Base-by-base conservation (phyloP, 2,329 filamentous ascomycete species). In the Cryphonectria nitschkei region DNA sequence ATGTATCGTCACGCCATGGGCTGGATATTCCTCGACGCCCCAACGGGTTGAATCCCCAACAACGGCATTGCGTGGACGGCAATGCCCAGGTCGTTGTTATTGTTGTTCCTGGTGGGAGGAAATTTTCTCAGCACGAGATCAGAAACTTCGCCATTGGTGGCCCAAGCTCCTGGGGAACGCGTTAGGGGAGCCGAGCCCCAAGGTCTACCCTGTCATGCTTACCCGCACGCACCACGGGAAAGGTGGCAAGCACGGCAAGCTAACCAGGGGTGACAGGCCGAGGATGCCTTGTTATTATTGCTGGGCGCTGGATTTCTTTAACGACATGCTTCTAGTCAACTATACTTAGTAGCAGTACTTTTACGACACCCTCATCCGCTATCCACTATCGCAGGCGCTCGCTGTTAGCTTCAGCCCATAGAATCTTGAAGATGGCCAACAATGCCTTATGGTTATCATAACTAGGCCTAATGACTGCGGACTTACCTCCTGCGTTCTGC, bases 81-180 rank as follows among this genome's bases (percentile, higher is more conserved):
- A 56, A 11, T 14, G n/a, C 26, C 52, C 3, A 6, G 3, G 43
- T 50, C 1, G 43, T 50, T 22, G 43, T 22, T 46, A 16, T 46
- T 46, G 8, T 50, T 50, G 5, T 56, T 29, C 34, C 29, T 58
- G 22, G 46, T 52, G 54, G 29, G 16, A 32, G 54, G 54, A 58
- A 32, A 58, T 58, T 58, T 58, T 58, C 54, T 32, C 54, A 39
- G 37, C 37, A 56, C 54, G 54, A 32, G 54, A 32, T 56, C 54
- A 56, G 26, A 56, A 26, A 32, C 54, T 56, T 29, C 26, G 13
- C 54, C 1, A 6, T 32, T 29, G 50, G 26, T 56, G 54, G 54
- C 29, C 54, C 54, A 58, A 58, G 54, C 54, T 58, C 29, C 26
- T 8, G 54, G 29, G 1, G 54, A n/a, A 13, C 13, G 26, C 54